Evolutionary conservation across 352 stramenopile species (phyloP), one percentile per base, ranked within the genome.

Genomic region (Globisporangium cystogenes): DNA sequence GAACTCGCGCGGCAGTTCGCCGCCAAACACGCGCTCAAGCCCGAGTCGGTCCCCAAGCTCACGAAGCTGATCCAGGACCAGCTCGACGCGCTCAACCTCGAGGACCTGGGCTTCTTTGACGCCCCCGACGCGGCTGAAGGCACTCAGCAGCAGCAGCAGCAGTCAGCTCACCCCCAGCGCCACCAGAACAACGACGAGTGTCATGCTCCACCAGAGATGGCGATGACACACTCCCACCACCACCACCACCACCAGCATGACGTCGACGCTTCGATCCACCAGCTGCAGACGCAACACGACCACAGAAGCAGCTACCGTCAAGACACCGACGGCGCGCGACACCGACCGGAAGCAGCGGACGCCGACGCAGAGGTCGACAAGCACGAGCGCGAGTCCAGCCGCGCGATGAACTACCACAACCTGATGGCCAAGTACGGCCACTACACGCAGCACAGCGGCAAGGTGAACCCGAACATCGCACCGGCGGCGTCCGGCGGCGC

Each of bases 371-470:
- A 27, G 7, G 42, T 37, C 1, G 55, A 69, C 23, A 51, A 56
- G 6, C 39, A 64, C 21, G 66, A 74, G 52, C 64, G 70, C 40
- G 76, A 90, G 51, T 64, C 78, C 37, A 53, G 76, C 44, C 75
- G 77, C 10, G 80, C 89, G 53, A 70, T 67, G 55, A 85, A 64
- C 45, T 92, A 90, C 64, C 85, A 87, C 44, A 72, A 66, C 48
- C 65, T 92, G 21, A 75, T 87, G 66, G 76, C 80, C 48, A 85
- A 86, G 45, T 92, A 89, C 62, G 78, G 76, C 1, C 76, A 87
- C 51, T 85, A 86, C 55, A 81, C 70, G 5, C 76, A 80, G 37
- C 74, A 86, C 65, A 87, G 63, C 55, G 77, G 66, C 49, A 85
- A 84, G 35, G 68, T 86, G 20, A 65, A 85, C 37, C 67, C 33